Evolutionary conservation across 805 yeast species (phyloP).

Genomic region (Ogataea dorogensis): DNA sequence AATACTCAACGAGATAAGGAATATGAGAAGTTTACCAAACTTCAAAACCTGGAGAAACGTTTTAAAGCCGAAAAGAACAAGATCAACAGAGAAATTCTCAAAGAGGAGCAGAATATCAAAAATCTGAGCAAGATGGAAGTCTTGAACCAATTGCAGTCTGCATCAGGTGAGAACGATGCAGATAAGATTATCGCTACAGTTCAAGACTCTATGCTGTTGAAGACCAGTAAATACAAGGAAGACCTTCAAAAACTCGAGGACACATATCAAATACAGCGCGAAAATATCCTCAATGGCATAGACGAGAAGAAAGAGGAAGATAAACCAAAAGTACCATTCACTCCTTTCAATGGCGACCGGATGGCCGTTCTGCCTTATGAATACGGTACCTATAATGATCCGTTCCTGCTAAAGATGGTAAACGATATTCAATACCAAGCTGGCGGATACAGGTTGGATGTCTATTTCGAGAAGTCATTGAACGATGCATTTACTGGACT

Average conservation of each 20-base stretch:
- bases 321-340: constrained; percentile 56
- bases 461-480: constrained; percentile 71
- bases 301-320: constrained; percentile 32
- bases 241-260: constrained; percentile 44
- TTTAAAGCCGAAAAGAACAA: constrained; percentile 65
- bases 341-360: constrained; percentile 93
- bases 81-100: constrained; percentile 56
- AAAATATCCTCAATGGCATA: constrained; percentile 25
- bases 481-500: constrained; percentile 90
- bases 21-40: constrained; percentile 56
- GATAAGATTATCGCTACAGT: constrained; percentile 52
- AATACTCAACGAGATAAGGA: constrained; percentile 73
- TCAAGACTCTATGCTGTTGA: constrained; percentile 53
- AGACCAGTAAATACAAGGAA: constrained; percentile 62
- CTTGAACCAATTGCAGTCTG: constrained; percentile 46
- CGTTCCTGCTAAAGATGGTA: constrained; percentile 42
- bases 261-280: constrained; percentile 29
- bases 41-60: constrained; percentile 71
- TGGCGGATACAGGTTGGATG: constrained; percentile 75
- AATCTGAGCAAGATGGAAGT: constrained; percentile 53
- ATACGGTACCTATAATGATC: constrained; percentile 55
- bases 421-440: constrained; percentile 70
- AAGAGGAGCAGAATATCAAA: constrained; percentile 46
- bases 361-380: constrained; percentile 51
- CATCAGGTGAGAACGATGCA: constrained; percentile 34